A percentile compares a stretch with the other conserved stretches of the same genome.
Evolutionary conservation across 371 early-diverging fungal genomes (phyloP).

Genomic region (Mucor mucedo): DNA sequence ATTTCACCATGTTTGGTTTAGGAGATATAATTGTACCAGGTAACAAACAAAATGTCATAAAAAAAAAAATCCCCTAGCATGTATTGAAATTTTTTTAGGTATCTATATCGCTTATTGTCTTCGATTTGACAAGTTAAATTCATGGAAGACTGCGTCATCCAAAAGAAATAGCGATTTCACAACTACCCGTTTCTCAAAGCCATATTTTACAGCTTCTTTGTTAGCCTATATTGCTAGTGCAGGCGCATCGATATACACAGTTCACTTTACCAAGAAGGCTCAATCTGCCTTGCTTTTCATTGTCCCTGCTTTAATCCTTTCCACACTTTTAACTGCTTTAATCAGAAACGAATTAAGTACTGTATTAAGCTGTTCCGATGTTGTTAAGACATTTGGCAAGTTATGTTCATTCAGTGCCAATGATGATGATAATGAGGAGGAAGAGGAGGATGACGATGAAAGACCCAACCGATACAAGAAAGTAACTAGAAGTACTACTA

Average conservation of each 20-base stretch:
- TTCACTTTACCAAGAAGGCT: constrained; percentile 91
- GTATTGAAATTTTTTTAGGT: constrained; percentile 38
- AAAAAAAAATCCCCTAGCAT: too few species aligned
- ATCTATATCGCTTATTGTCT: constrained; percentile 88
- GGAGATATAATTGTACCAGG: constrained; percentile 97
- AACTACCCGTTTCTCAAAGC: constrained; percentile 47
- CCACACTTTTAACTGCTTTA: constrained; percentile 69
- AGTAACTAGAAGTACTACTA: constrained; percentile 1
- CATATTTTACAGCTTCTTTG: constrained; percentile 82
- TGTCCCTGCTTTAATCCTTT: constrained; percentile 86
- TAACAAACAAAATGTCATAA: constrained; percentile 11
- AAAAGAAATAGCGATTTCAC: not conserved
- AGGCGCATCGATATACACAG: constrained; percentile 82
- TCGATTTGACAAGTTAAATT: constrained; percentile 73
- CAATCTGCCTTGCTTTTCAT: constrained; percentile 93
- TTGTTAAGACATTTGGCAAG: constrained; percentile 41
- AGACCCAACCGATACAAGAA: constrained; percentile 15
- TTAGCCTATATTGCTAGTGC: constrained; percentile 81
- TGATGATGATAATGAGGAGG: constrained; percentile 4
- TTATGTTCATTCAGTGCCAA: constrained; percentile 9
- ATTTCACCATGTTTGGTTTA: constrained; percentile 90
- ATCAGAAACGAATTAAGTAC: constrained; percentile 73
- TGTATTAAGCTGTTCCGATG: constrained; percentile 67
- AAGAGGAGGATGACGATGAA: constrained; percentile 5
- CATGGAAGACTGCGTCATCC: constrained; percentile 16